phyloP scores from a whole-genome alignment of 106 monocot species.

The Posidonia australis region DNA sequence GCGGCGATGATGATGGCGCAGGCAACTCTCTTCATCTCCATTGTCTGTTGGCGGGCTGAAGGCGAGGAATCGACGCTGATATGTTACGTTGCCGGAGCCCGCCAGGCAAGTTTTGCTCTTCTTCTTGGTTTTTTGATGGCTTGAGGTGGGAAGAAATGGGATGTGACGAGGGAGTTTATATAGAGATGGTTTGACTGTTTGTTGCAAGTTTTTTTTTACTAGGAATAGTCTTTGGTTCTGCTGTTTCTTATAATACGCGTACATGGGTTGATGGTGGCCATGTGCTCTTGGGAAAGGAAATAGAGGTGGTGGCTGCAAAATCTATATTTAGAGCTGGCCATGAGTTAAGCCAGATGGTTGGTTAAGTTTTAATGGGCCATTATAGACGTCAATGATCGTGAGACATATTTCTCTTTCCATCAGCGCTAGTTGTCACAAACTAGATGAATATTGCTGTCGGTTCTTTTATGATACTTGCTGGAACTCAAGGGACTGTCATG shows the following conservation, averaged over 20 bases:
- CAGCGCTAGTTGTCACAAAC: no score
- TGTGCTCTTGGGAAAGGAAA: background rate
- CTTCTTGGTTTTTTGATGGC: constrained; percentile 1
- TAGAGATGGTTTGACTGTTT: background rate
- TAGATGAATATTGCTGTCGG: no score
- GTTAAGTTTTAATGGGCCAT: background rate
- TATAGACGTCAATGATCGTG: no score
- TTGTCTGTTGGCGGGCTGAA: background rate
- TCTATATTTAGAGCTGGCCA: constrained; percentile 1
- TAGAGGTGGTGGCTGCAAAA: background rate
- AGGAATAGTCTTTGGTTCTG: background rate
- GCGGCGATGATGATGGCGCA: constrained; percentile 14
- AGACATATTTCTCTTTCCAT: no score
- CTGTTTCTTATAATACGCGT: background rate
- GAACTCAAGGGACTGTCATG: no score
- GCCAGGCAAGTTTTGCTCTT: no score
- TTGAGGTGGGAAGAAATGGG: background rate
- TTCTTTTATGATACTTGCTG: no score
- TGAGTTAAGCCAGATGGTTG: background rate
- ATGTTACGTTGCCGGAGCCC: no score
- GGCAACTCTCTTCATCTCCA: constrained; percentile 17
- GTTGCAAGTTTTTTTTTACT: background rate
- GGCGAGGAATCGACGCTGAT: background rate
- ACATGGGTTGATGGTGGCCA: background rate
- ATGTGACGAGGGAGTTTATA: background rate